Evolutionary conservation across 495 filamentous ascomycete genomes (phyloP), one percentile per base, ranked within the genome.

Genomic region (Daldinia vernicosa): DNA sequence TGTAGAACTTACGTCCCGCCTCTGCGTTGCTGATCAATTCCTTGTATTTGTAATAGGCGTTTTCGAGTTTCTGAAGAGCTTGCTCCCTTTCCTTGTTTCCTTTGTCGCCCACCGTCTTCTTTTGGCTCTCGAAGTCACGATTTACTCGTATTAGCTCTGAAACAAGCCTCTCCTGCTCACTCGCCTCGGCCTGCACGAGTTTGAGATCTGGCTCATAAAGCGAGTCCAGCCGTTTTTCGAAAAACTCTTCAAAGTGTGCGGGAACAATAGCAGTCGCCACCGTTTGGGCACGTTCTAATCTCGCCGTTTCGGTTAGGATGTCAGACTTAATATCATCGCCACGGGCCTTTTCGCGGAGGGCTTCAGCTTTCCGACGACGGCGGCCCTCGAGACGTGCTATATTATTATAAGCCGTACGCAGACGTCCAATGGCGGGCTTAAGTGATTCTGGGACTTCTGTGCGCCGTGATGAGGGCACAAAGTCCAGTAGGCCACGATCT

Each of bases 1-100:
- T 98, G 81, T 98, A 99, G 77, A 99, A 99, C 73, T 97, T 97
- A 45, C 95, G 81, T 1, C 93, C 95, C 0, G 90, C 91, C 60
- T 98, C 93, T 0, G 97, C 80, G 74, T 98, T 96, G 45, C 86
- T 91, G 45, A 96, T 88, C 59, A 98, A 91, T 78, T 99, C 94
- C 79, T 95, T 96, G 80, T 98, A 98, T 80, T 93, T 95, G 79
- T 92, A 85, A 76, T 96, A 97, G 8, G 93, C 95, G 60, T 93
- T 95, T 76, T 98, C 95, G 22, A 99, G 84, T 45, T 88, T 88
- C 77, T 99, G 95, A 26, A 99, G 80, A 0, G 93, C 93, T 67
- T 89, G 87, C 74, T 98, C 95, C 24, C 95, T 87, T 70, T 97
- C 92, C 53, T 86, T 86, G 22, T 88, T 92, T 3, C 89, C 91